Conservation (phyloP, 176 grass and related monocot species). For the Oryza glumipatula region DNA sequence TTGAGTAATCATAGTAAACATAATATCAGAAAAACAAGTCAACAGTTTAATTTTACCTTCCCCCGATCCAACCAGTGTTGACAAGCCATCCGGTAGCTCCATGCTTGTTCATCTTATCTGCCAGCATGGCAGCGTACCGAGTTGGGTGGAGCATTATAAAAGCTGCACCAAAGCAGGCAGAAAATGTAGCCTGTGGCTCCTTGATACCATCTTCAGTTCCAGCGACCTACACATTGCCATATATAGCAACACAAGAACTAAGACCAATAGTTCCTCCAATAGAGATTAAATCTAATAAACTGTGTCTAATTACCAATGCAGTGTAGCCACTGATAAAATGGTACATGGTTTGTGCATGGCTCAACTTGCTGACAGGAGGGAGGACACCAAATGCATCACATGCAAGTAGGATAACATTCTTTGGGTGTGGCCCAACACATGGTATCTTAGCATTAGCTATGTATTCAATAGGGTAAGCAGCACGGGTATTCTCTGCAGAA, state of each 20-base stretch:
- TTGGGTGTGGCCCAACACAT: conserved; percentile 90
- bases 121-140: conserved; percentile 97
- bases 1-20: not conserved
- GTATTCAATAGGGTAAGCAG: conserved; percentile 94
- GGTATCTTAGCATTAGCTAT: conserved; percentile 94
- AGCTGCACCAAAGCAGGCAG: conserved; percentile 94
- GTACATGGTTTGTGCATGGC: conserved; percentile 95
- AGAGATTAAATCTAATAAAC: not conserved
- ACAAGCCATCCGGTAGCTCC: conserved; percentile 98
- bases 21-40: not conserved
- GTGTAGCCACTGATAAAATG: conserved; percentile 99
- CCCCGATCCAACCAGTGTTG: conserved; percentile 97
- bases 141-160: conserved; percentile 99
- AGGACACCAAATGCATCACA: conserved; percentile 97
- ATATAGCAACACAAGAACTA: not conserved
- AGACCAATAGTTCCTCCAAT: not conserved
- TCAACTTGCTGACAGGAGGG: conserved; percentile 94
- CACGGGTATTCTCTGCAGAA: conserved; percentile 85
- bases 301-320: conserved; percentile 55
- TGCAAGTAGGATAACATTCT: conserved; percentile 95
- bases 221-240: conserved; percentile 53
- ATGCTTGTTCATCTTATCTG: conserved; percentile 95
- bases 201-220: conserved; percentile 92
- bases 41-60: conserved; percentile 57
- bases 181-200: conserved; percentile 97